Percentiles rank a stretch among this genome's conserved stretches.
phyloP scores from a whole-genome alignment of 2,329 filamentous ascomycete species.

The Botrytis paeoniae region DNA sequence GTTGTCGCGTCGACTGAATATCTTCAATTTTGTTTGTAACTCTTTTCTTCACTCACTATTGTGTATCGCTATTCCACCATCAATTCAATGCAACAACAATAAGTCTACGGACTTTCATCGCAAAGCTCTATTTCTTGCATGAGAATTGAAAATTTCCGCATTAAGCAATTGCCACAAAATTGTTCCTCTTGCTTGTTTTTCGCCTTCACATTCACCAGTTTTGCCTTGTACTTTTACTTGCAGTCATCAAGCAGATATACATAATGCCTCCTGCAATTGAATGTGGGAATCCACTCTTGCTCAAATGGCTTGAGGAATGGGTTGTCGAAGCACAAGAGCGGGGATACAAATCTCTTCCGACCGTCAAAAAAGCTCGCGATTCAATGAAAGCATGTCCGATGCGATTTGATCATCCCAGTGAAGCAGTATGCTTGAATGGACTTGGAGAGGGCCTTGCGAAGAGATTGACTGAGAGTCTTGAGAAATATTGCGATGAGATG shows the following conservation, averaged over 20 bases:
- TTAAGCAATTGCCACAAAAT: background rate
- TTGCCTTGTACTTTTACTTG: background rate
- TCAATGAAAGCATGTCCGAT: constrained; percentile 74
- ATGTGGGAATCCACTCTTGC: constrained; percentile 61
- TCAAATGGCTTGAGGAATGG: constrained; percentile 76
- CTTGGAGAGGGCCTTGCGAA: constrained; percentile 71
- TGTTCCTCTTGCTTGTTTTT: background rate
- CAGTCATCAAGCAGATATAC: background rate
- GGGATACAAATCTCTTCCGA: constrained; percentile 55
- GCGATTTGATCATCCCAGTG: constrained; percentile 60
- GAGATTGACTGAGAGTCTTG: constrained; percentile 60
- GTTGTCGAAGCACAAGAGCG: constrained; percentile 68
- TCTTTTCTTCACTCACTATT: background rate
- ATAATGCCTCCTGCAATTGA: constrained; percentile 19
- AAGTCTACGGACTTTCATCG: background rate
- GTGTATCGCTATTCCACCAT: background rate
- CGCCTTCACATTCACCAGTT: background rate
- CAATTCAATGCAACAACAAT: background rate
- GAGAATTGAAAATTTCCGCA: too few relatives aligned
- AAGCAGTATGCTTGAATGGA: constrained; percentile 69
- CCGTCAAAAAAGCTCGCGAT: constrained; percentile 59
- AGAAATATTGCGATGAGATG: constrained; percentile 62
- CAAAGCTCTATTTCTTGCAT: background rate
- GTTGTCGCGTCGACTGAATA: constrained; percentile 2
- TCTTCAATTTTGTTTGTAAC: background rate